Percentiles rank a stretch among this genome's conserved stretches.
phyloP scores from a whole-genome alignment of 129 eudicot genomes.

The Dittrichia graveolens region DNA sequence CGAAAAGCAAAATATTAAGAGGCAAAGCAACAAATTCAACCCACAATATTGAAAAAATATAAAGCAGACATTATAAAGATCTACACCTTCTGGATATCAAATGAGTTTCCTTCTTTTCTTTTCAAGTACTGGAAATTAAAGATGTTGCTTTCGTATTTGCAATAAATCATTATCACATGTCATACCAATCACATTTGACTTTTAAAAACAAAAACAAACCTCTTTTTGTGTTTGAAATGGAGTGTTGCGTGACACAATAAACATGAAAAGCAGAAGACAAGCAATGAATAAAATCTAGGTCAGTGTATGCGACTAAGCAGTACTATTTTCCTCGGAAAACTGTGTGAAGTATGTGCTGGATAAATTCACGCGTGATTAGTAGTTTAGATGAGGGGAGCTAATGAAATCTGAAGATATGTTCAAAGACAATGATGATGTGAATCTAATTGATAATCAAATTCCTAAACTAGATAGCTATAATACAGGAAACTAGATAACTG shows the following conservation, averaged over 20 bases:
- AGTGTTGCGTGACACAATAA: neutral
- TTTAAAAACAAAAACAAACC: neutral
- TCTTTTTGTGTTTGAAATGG: neutral
- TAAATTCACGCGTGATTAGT: neutral
- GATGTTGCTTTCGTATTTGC: too few relatives aligned
- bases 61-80: neutral
- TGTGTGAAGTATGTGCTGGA: neutral
- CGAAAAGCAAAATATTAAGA: neutral
- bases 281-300: neutral
- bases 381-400: neutral
- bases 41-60: neutral
- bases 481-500: too few relatives aligned
- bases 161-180: neutral
- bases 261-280: neutral
- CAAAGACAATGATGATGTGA: too few relatives aligned
- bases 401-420: conserved; percentile 9
- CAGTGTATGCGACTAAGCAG: conserved; percentile 4
- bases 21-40: neutral
- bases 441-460: too few relatives aligned
- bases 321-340: neutral
- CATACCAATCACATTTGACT: neutral
- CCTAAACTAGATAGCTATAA: too few relatives aligned
- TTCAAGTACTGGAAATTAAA: too few relatives aligned
- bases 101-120: too few relatives aligned
- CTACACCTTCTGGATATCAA: neutral